A percentile compares a stretch with the other conserved stretches of the same genome.
Evolutionary conservation across 2,329 filamentous ascomycete species (phyloP).

Genomic region (Tetracladium maxilliforme): DNA sequence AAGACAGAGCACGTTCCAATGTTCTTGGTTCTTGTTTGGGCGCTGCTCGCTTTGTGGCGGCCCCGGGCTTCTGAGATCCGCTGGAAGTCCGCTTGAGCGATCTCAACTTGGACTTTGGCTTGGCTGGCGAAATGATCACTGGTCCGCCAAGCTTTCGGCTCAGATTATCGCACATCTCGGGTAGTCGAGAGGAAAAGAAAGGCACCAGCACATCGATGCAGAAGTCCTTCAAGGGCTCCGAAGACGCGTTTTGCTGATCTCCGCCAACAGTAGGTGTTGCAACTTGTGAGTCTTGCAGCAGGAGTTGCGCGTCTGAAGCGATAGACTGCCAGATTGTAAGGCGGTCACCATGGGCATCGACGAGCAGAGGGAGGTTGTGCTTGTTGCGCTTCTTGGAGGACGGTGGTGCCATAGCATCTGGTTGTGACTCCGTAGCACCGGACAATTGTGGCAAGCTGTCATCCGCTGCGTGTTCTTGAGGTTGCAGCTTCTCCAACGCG

Average conservation of each 20-base stretch:
- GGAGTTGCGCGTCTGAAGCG: constrained; percentile 29
- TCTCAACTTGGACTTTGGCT: too few species aligned
- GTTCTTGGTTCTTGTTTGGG: constrained; percentile 28
- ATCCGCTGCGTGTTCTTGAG: constrained; percentile 21
- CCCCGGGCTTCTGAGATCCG: constrained; percentile 31
- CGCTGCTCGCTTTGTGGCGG: constrained; percentile 30
- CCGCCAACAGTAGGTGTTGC: constrained; percentile 16
- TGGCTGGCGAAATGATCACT: constrained; percentile 39
- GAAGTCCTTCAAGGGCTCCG: constrained; percentile 44
- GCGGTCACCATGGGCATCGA: constrained; percentile 64
- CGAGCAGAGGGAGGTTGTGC: constrained; percentile 48
- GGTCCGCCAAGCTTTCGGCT: constrained; percentile 68
- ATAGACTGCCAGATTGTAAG: constrained; percentile 77
- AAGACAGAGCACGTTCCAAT: constrained; percentile 48
- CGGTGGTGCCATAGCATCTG: constrained; percentile 16
- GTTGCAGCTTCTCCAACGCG: constrained; percentile 55
- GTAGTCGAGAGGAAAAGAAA: constrained; percentile 67
- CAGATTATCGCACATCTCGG: constrained; percentile 52
- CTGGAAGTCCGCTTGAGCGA: too few species aligned
- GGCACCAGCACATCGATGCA: constrained; percentile 70
- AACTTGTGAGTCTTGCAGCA: constrained; percentile 32
- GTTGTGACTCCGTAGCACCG: constrained; percentile 1
- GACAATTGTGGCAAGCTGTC: constrained; percentile 1
- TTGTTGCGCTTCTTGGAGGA: constrained; percentile 40
- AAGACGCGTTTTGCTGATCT: constrained; percentile 11